These are phyloP conservation scores for Vaccinium myrtillus DNA, from an alignment of 148 eudicot genomes.

Conservation along the genomic window DNA sequence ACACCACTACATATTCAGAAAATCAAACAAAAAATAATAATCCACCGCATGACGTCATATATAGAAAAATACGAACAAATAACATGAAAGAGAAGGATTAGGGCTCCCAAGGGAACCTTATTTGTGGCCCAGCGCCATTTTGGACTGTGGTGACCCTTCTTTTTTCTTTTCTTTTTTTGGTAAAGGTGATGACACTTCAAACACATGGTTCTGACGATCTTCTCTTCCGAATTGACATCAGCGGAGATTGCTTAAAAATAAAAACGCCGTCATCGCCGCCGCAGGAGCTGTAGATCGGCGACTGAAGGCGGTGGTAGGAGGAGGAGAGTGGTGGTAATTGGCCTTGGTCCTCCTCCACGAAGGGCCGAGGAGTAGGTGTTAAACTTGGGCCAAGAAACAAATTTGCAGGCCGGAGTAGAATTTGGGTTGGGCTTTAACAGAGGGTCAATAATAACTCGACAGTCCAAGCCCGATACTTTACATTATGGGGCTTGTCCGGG, in stretches of 20 bases:
- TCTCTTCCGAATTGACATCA: neutral
- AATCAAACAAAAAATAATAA: neutral
- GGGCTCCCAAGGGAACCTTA: neutral
- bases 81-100: neutral
- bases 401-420: too few relatives aligned
- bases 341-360: neutral
- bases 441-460: too few relatives aligned
- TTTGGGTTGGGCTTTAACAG: too few relatives aligned
- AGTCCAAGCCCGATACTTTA: too few relatives aligned
- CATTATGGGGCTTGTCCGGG: too few relatives aligned
- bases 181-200: too few relatives aligned
- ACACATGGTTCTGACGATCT: neutral
- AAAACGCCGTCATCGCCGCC: neutral
- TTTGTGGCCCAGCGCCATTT: neutral
- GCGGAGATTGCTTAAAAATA: neutral
- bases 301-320: neutral
- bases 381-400: neutral
- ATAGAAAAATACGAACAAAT: neutral
- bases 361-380: neutral
- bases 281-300: neutral
- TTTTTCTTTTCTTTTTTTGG: too few relatives aligned
- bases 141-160: neutral
- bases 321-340: neutral
- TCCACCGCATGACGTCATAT: neutral
- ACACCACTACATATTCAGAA: neutral